Base-by-base conservation (phyloP, 2,329 filamentous ascomycete genomes). In the Botrytis deweyae region DNA sequence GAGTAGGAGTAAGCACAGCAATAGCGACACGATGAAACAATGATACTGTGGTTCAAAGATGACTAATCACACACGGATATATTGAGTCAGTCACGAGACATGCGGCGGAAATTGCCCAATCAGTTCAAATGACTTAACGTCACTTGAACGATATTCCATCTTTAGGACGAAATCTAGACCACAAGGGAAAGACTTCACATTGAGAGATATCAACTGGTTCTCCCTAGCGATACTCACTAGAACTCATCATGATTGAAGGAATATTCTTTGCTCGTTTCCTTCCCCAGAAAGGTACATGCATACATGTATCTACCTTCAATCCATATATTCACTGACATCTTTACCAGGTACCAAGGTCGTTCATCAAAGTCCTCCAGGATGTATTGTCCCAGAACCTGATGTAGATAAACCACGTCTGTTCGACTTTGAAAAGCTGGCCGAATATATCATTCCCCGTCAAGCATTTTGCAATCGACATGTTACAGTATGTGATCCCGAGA, bases 391-490 rank as follows among this genome's bases (percentile, higher is more conserved):
- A 75, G 85, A 75, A 80, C 85, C 74, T 81, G 85, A 49, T 82
- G 83, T 79, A 76, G 82, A 82, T 80, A 88, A 85, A 80, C 85
- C 86, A 18, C 91, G 91, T 4, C 89, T 97, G 76, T 89, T 98
- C 80, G 90, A 94, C 83, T 98, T 97, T 83, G 89, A 93, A 77
- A 91, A 93, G 70, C 88, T 98, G 78, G 93, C 93, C 25, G 92
- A 95, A 81, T 98, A 97, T 85, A 92, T 99, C 80, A 97, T 99
- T 80, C 96, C 96, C 29, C 92, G 93, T 72, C 94, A 97, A 83
- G 93, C 95, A 79, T 96, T 99, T 81, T 97, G 95, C 87, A 97
- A 97, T 82, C 93, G 94, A 76, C 91, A 95, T 75, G 88, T 98
- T 75, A 92, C 92, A 42, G 91, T 97, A 73, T 91, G 91, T 82